Evolutionary conservation across 768 basidiomycete species (phyloP), one percentile per base, ranked within the genome.

Genomic region (Lyophyllum semitale): DNA sequence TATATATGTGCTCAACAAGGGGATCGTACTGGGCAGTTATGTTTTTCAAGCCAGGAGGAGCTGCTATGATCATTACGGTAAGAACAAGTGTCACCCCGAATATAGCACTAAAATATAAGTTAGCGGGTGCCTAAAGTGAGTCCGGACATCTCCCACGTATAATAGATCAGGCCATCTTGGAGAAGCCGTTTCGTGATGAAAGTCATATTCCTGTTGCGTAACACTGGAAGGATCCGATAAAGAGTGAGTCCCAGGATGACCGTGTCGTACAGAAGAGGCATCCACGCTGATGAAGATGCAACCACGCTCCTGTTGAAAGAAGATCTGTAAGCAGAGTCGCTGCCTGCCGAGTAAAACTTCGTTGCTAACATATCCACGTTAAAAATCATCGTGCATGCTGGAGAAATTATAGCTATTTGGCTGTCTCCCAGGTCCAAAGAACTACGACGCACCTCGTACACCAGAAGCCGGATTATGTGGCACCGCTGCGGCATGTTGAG

Each of bases 241-340:
- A 80, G 60, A 0, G 77, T 79, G 17, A 80, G 62, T 4, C 55
- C 61, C 41, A 80, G 67, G 23, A 79, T 67, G 42, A 74, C 68
- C 1, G 77, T 80, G 53, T 81, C 77, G 53, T 80, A 81, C 18
- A 78, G 66, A 38, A 81, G 70, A 4, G 80, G 80, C 1, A 81
- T 60, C 79, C 79, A 81, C 1, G 79, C 80, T 1, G 77, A 79
- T 55, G 84, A 69, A 27, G 84, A 75, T 12, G 77, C 73, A 8
- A 69, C 54, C 30, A 48, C 59, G 40, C 73, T 74, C 63, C 76
- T 78, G 45, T 42, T 23, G 7, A 45, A 29, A 67, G 57, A 27
- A 25, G 6, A 4, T 13, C 43, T 22, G 18, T n/a, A 54, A 30
- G 15, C 29, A 5, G 11, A n/a, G 9, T 17, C 17, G 20, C 18